Conservation (phyloP, 106 monocot species). For the Dendrobium huoshanense region DNA sequence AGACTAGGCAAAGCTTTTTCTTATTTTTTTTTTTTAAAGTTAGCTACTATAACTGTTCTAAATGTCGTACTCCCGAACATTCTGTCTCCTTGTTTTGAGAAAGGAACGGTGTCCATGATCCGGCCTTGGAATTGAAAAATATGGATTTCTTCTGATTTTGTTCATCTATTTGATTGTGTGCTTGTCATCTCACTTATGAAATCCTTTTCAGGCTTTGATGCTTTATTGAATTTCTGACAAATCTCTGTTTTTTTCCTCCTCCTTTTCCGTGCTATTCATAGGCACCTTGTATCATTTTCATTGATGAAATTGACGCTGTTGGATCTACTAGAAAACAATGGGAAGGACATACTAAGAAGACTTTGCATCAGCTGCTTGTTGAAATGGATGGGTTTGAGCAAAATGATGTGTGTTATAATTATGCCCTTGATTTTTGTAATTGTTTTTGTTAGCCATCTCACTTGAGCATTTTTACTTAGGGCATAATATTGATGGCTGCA, state of each 20-base stretch:
- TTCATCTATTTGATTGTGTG: not conserved
- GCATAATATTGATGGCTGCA: slow-evolving; percentile 98
- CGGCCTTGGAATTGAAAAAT: not conserved
- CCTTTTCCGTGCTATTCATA: slow-evolving; percentile 20
- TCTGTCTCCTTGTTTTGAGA: not conserved
- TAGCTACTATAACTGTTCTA: not conserved
- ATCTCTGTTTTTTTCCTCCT: not conserved
- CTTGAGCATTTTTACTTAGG: slow-evolving; percentile 38
- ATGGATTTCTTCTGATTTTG: not conserved
- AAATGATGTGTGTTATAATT: slow-evolving; percentile 60
- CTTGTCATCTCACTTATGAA: not conserved
- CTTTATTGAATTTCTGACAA: slow-evolving; percentile 4
- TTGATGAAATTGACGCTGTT: slow-evolving; percentile 99
- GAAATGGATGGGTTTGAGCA: slow-evolving; percentile 99
- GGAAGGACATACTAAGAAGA: slow-evolving; percentile 99
- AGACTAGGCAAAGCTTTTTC: not conserved
- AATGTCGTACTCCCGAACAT: not conserved
- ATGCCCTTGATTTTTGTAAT: not conserved
- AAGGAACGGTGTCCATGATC: not conserved
- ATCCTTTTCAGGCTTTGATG: not conserved
- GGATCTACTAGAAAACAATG: slow-evolving; percentile 98
- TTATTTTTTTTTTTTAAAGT: not conserved
- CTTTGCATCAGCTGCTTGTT: slow-evolving; percentile 94
- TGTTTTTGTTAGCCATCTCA: not conserved
- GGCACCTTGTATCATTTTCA: slow-evolving; percentile 99